Evolutionary conservation across 768 basidiomycete species (phyloP), one percentile per base, ranked within the genome.

Genomic region (Amanita thiersii): DNA sequence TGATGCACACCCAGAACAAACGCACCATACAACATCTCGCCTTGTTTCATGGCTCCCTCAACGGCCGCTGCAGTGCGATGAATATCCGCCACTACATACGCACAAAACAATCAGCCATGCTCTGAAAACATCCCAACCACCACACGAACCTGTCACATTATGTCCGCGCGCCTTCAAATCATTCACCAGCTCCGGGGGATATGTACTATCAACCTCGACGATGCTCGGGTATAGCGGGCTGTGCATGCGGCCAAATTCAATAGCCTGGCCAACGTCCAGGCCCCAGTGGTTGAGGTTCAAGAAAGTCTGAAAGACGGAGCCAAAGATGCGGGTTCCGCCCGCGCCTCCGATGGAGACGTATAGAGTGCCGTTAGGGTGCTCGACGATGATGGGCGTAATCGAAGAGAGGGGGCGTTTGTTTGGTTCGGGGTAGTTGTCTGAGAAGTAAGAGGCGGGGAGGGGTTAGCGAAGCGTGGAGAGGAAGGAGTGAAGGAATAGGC

Each of bases 401-500:
- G 92, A 96, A 0, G 92, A 96, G 17, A 98, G 60, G 0, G 93
- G 89, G 2, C 91, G 81, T 60, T 97, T 98, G 5, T 84, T 78
- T 2, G 88, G 72, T 48, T 77, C 81, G 4, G 93, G 91, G 51
- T 87, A 93, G 58, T 97, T 96, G 62, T 79, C 88, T 90, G 52
- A 10, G 28, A 9, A 47, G 48, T 33, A 25, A 14, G 23, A 10
- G 34, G 24, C 17, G 5, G n/a, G n/a, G n/a, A n/a, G 20, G 6
- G 33, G 6, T 9, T 14, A 6, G 18, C 20, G 10, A 33, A 29
- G 19, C 9, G 32, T 20, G 19, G 5, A 14, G 25, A 35, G 12
- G 14, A n/a, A 14, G 32, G 14, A 11, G 43, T 11, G 31, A 39
- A n/a, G n/a, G n/a, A n/a, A n/a, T n/a, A n/a, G n/a, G n/a, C n/a